phyloP scores from a whole-genome alignment of 108 stramenopile species.

The Skeletonema marinoi region DNA sequence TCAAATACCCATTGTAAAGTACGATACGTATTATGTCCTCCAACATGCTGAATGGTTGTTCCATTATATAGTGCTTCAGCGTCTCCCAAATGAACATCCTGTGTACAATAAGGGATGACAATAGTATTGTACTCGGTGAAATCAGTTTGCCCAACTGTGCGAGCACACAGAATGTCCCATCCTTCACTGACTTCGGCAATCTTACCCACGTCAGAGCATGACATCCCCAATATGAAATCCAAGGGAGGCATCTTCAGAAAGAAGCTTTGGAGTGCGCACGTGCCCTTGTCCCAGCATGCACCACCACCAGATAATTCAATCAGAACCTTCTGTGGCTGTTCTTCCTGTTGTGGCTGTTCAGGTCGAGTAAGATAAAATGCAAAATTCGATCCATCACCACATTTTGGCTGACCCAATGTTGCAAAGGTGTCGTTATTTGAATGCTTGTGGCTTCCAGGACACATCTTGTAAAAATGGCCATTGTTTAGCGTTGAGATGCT shows the following conservation, averaged over 20 bases:
- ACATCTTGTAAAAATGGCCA: constrained; percentile 47
- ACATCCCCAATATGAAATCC: constrained; percentile 31
- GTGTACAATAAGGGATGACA: constrained; percentile 59
- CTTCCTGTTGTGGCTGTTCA: constrained; percentile 26
- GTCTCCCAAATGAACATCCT: constrained; percentile 58
- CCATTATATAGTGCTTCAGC: constrained; percentile 5
- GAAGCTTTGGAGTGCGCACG: constrained; percentile 38
- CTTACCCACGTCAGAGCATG: constrained; percentile 27
- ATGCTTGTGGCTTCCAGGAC: constrained; percentile 23
- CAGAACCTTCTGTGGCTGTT: constrained; percentile 25
- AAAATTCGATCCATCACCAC: constrained; percentile 62
- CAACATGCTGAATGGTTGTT: constrained; percentile 30
- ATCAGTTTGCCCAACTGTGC: constrained; percentile 32
- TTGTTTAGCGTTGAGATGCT: constrained; percentile 27
- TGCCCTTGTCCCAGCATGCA: constrained; percentile 60
- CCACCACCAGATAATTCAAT: constrained; percentile 66
- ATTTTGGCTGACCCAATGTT: constrained; percentile 46
- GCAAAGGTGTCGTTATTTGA: constrained; percentile 1
- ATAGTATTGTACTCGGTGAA: constrained; percentile 52
- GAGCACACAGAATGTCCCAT: constrained; percentile 44
- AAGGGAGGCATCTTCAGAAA: constrained; percentile 40
- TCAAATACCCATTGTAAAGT: constrained; percentile 50
- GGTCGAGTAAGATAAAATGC: constrained; percentile 53
- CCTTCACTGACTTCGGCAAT: neutral
- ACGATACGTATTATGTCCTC: constrained; percentile 42